A percentile compares a stretch with the other conserved stretches of the same genome.
These are phyloP conservation scores for Pythium rhizo-oryzae DNA, from an alignment of 352 stramenopile species.

Conservation along the genomic window DNA sequence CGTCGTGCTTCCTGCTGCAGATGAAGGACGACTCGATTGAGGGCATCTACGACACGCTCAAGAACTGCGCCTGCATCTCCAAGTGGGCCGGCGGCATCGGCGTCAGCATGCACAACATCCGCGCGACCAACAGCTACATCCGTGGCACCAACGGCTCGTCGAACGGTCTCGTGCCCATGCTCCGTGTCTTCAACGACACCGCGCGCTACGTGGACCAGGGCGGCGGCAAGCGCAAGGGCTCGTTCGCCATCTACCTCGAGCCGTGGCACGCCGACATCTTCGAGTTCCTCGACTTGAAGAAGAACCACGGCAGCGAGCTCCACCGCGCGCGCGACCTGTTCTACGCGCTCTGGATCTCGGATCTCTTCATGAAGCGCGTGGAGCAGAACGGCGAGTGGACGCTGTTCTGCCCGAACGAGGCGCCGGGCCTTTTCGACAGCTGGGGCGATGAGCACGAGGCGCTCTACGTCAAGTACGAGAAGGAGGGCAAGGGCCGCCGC, in stretches of 20 bases:
- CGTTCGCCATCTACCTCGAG: constrained; percentile 99
- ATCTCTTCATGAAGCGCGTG: constrained; percentile 99
- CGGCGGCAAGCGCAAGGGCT: constrained; percentile 97
- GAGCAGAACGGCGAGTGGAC: constrained; percentile 96
- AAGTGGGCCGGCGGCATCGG: constrained; percentile 99
- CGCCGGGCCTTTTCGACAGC: constrained; percentile 92
- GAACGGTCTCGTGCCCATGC: constrained; percentile 99
- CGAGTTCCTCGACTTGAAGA: constrained; percentile 97
- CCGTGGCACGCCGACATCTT: constrained; percentile 99
- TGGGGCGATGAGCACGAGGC: constrained; percentile 96
- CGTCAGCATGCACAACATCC: constrained; percentile 98
- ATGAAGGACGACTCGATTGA: constrained; percentile 99
- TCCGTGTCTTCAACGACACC: constrained; percentile 99
- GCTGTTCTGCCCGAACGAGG: constrained; percentile 99
- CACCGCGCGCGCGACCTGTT: constrained; percentile 98
- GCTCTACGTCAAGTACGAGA: constrained; percentile 97
- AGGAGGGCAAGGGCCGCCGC: constrained; percentile 93
- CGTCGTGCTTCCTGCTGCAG: constrained; percentile 97
- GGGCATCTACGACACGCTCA: constrained; percentile 99
- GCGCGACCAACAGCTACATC: constrained; percentile 97
- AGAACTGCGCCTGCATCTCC: constrained; percentile 98
- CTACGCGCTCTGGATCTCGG: constrained; percentile 98
- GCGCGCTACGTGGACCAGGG: constrained; percentile 99
- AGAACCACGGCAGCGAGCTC: constrained; percentile 99
- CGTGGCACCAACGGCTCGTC: constrained; percentile 98